phyloP scores from a whole-genome alignment of 441 rosid species.

The California macrophylla region DNA sequence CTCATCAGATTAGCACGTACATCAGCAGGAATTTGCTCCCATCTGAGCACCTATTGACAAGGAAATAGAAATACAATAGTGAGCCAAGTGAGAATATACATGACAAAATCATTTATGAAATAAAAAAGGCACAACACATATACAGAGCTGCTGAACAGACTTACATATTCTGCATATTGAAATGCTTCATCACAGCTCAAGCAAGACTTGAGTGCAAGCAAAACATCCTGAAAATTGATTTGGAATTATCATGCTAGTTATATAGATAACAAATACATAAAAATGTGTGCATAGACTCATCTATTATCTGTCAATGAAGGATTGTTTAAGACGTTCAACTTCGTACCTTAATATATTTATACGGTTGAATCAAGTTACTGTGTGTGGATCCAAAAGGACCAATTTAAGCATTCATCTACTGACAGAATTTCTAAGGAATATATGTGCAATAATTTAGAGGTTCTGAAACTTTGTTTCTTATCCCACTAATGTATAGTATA shows the following conservation, averaged over 20 bases:
- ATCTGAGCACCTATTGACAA: slow-evolving; percentile 48
- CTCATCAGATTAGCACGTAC: slow-evolving; percentile 69
- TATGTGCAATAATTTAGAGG: background rate
- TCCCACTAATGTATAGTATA: background rate
- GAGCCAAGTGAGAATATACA: background rate
- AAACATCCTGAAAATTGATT: slow-evolving; percentile 54
- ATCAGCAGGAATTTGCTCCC: slow-evolving; percentile 93
- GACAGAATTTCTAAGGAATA: background rate
- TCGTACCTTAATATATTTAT: background rate
- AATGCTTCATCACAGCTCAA: slow-evolving; percentile 61
- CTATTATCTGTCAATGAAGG: background rate
- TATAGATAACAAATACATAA: background rate
- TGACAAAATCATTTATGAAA: background rate
- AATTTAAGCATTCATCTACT: background rate
- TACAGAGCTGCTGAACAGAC: slow-evolving; percentile 16
- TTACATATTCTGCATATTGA: slow-evolving; percentile 82
- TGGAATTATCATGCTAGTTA: slow-evolving; percentile 13
- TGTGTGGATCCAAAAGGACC: background rate
- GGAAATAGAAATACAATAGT: background rate
- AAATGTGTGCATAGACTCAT: background rate
- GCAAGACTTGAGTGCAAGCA: slow-evolving; percentile 53
- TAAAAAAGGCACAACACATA: background rate
- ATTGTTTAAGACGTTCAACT: background rate
- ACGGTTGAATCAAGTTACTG: background rate
- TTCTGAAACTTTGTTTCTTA: background rate